Evolutionary conservation across 352 stramenopile genomes (phyloP).

Genomic region (Stephanocyclus meneghinianus): DNA sequence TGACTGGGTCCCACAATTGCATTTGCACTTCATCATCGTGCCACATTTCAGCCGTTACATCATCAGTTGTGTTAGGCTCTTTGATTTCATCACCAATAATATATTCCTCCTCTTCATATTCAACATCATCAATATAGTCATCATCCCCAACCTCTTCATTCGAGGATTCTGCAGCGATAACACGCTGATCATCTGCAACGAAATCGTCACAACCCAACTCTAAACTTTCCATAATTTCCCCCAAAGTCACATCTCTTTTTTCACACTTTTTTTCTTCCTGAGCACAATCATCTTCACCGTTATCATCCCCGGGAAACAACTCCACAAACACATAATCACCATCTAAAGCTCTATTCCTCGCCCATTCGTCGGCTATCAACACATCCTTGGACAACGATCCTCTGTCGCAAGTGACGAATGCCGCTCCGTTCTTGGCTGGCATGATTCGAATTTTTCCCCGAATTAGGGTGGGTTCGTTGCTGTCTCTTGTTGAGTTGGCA

Average conservation of each 20-base stretch:
- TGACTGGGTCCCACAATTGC: constrained; percentile 71
- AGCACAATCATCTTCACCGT: constrained; percentile 8
- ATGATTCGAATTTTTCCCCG: constrained; percentile 72
- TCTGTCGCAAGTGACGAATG: constrained; percentile 79
- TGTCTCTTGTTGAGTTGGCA: background rate
- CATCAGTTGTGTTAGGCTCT: background rate
- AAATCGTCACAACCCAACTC: constrained; percentile 26
- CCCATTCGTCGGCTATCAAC: constrained; percentile 50
- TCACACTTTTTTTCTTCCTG: constrained; percentile 2
- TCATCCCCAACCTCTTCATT: constrained; percentile 5
- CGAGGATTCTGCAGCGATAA: background rate
- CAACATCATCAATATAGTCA: constrained; percentile 16
- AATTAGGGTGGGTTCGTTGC: constrained; percentile 43
- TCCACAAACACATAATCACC: constrained; percentile 81
- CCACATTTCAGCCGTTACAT: constrained; percentile 49
- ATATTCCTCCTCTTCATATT: constrained; percentile 38
- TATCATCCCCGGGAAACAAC: constrained; percentile 36
- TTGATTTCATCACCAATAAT: constrained; percentile 19
- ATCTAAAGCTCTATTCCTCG: constrained; percentile 76
- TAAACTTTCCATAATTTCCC: constrained; percentile 30
- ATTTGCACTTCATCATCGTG: constrained; percentile 76
- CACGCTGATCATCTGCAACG: background rate
- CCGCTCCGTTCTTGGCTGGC: constrained; percentile 32
- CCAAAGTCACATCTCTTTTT: constrained; percentile 16
- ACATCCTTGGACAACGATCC: constrained; percentile 63